These are phyloP conservation scores for Malus sieversii DNA, from an alignment of 306 rosid species.

Conservation along the genomic window DNA sequence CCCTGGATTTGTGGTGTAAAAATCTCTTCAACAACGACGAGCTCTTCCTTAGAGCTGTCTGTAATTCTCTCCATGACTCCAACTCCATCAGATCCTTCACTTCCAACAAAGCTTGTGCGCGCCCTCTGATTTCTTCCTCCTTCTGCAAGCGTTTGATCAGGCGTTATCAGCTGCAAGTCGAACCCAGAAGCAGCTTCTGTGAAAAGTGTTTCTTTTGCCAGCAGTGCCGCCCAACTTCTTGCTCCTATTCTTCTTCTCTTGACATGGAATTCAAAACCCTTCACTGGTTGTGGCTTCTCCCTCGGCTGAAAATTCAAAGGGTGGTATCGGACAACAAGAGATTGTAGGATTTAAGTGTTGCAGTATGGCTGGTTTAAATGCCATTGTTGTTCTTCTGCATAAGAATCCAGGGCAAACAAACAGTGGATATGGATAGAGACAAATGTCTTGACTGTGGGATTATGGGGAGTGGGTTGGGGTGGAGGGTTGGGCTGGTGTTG, in stretches of 20 bases:
- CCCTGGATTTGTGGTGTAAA: conserved; percentile 51
- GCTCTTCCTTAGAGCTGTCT: conserved; percentile 39
- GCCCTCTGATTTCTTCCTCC: conserved; percentile 28
- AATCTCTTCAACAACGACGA: conserved; percentile 49
- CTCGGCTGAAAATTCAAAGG: neutral
- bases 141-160: conserved; percentile 32
- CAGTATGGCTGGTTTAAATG: neutral
- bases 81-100: conserved; percentile 46
- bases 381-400: neutral
- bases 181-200: conserved; percentile 31
- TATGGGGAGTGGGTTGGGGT: neutral
- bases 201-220: conserved; percentile 6
- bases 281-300: conserved; percentile 7
- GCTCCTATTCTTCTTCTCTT: conserved; percentile 22
- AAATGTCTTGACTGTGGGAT: no score
- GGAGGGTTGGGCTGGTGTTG: neutral
- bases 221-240: conserved; percentile 6
- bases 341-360: neutral
- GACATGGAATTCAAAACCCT: conserved; percentile 14
- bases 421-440: no score
- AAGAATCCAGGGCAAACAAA: no score
- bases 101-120: conserved; percentile 23
- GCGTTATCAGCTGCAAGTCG: conserved; percentile 32
- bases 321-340: neutral
- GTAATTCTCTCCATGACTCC: conserved; percentile 58